phyloP scores from a whole-genome alignment of 768 basidiomycete species.

The Suillus luteus region DNA sequence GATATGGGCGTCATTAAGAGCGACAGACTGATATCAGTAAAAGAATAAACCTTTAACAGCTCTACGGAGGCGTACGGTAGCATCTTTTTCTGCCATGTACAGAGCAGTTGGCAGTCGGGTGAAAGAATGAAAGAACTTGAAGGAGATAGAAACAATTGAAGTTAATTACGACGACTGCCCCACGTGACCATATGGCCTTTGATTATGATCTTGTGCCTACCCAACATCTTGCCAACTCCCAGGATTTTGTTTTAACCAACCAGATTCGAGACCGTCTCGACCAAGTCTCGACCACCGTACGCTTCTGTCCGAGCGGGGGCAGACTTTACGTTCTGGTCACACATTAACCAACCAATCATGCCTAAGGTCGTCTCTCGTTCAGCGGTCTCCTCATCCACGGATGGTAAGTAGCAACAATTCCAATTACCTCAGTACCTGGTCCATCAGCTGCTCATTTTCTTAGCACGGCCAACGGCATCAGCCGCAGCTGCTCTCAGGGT shows the following conservation, averaged over 20 bases:
- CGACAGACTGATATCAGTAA: background rate
- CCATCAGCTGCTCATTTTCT: slow-evolving; percentile 15
- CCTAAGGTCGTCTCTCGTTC: slow-evolving; percentile 92
- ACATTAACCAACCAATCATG: slow-evolving; percentile 46
- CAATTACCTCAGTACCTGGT: background rate
- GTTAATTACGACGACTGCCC: slow-evolving; percentile 21
- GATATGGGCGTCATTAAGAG: slow-evolving; percentile 17
- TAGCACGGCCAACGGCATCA: slow-evolving; percentile 79
- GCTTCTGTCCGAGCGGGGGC: background rate
- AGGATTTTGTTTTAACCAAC: slow-evolving; percentile 14
- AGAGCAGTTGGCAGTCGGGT: slow-evolving; percentile 21
- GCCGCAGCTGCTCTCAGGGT: slow-evolving; percentile 77
- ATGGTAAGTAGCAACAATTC: slow-evolving; percentile 52
- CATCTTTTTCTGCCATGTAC: slow-evolving; percentile 82
- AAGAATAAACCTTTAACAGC: slow-evolving; percentile 69
- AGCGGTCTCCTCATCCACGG: slow-evolving; percentile 84
- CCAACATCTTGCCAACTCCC: slow-evolving; percentile 16
- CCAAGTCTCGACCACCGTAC: no score
- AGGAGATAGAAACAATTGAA: slow-evolving; percentile 19
- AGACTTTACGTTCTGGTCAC: background rate
- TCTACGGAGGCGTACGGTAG: slow-evolving; percentile 69
- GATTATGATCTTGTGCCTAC: slow-evolving; percentile 26
- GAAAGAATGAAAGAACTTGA: slow-evolving; percentile 22
- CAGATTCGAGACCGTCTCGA: slow-evolving; percentile 7
- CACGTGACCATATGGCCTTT: slow-evolving; percentile 14